phyloP scores from a whole-genome alignment of 495 filamentous ascomycete species.

The Jackrogersella minutella region DNA sequence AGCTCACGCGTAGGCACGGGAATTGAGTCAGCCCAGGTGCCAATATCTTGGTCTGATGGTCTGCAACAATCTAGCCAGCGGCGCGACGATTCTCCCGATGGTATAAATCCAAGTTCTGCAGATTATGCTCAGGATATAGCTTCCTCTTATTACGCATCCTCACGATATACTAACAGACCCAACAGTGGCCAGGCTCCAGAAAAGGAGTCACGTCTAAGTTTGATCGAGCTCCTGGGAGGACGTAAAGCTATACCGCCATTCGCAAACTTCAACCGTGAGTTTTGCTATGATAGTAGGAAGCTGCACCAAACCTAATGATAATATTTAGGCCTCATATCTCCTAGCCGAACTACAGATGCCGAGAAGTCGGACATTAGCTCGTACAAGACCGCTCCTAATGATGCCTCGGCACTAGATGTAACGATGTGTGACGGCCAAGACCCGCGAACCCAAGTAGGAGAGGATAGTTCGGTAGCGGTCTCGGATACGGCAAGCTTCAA shows the following conservation, averaged over 20 bases:
- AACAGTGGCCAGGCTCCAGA: constrained; percentile 31
- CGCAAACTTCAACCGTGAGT: constrained; percentile 33
- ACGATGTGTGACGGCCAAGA: constrained; percentile 7
- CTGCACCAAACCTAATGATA: constrained; percentile 7
- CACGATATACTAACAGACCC: constrained; percentile 37
- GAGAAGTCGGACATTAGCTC: constrained; percentile 44
- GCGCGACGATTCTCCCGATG: background rate
- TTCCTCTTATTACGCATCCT: constrained; percentile 40
- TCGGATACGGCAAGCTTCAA: constrained; percentile 38
- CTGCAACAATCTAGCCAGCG: background rate
- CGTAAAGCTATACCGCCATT: constrained; percentile 25
- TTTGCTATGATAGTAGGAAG: background rate
- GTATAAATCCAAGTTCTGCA: background rate
- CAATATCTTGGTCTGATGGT: background rate
- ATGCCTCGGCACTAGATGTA: constrained; percentile 27
- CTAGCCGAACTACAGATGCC: constrained; percentile 35
- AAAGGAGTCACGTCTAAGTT: constrained; percentile 28
- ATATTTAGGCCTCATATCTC: constrained; percentile 25
- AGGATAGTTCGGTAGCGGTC: constrained; percentile 22
- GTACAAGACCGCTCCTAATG: constrained; percentile 41
- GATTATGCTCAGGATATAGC: constrained; percentile 21
- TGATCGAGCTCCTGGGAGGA: constrained; percentile 25
- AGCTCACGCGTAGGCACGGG: background rate
- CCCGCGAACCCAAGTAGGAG: background rate
- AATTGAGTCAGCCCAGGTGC: background rate